phyloP scores from a whole-genome alignment of 2,329 filamentous ascomycete genomes.

The Pseudogymnoascus sp. region DNA sequence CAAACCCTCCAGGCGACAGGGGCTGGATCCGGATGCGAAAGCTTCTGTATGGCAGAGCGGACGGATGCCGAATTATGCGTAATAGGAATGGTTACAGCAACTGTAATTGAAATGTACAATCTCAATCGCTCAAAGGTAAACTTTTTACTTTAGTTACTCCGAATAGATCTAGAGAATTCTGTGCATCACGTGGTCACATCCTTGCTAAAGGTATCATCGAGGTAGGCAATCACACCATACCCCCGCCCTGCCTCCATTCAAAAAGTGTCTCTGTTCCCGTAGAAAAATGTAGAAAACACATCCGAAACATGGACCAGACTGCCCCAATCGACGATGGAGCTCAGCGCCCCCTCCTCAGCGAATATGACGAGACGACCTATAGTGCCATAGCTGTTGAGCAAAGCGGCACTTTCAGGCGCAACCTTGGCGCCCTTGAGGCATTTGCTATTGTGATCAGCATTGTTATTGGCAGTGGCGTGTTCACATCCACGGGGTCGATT shows the following conservation, averaged over 20 bases:
- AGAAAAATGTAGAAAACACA: background rate
- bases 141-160: too few relatives aligned
- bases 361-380: constrained; percentile 1
- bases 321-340: constrained; percentile 1
- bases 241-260: background rate
- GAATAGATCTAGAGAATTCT: too few relatives aligned
- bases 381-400: background rate
- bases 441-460: constrained; percentile 56
- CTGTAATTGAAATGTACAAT: too few relatives aligned
- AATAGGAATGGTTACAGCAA: too few relatives aligned
- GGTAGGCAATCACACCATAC: background rate
- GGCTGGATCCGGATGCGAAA: too few relatives aligned
- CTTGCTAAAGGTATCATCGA: background rate
- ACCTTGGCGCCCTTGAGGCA: constrained; percentile 40
- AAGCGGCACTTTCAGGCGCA: constrained; percentile 33
- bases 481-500: constrained; percentile 55
- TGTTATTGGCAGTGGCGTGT: constrained; percentile 57
- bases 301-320: background rate
- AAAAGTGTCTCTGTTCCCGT: background rate
- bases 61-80: too few relatives aligned
- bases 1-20: too few relatives aligned
- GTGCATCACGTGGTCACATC: background rate
- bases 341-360: constrained; percentile 8
- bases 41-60: too few relatives aligned
- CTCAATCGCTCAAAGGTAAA: too few relatives aligned